Conservation (phyloP, 768 basidiomycete species). For the Auriculariales sp. region DNA sequence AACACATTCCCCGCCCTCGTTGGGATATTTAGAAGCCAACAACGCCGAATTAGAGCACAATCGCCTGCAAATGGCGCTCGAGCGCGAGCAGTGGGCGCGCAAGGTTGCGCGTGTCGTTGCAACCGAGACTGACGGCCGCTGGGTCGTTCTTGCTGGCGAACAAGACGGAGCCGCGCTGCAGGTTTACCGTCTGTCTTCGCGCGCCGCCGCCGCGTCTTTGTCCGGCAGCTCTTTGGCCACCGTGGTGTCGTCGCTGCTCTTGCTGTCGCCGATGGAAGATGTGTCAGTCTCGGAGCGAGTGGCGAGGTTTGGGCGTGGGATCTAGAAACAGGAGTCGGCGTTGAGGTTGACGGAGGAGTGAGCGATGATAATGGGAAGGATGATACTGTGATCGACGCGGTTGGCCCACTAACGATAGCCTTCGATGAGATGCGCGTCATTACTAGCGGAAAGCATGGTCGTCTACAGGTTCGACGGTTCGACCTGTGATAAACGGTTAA, state of each 20-base stretch:
- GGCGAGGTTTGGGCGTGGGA: conserved; percentile 82
- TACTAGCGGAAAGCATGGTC: neutral
- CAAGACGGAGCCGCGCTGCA: conserved; percentile 31
- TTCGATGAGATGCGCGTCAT: neutral
- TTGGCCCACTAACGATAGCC: neutral
- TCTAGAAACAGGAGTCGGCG: conserved; percentile 39
- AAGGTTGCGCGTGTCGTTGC: conserved; percentile 58
- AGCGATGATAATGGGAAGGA: conserved; percentile 1
- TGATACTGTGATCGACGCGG: neutral
- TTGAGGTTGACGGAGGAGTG: conserved; percentile 15
- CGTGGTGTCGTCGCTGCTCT: conserved; percentile 49
- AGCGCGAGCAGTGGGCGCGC: conserved; percentile 63
- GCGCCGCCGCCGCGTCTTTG: conserved; percentile 36
- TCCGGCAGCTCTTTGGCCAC: conserved; percentile 59
- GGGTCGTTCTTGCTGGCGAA: conserved; percentile 62
- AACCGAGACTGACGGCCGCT: conserved; percentile 74
- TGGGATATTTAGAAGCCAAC: neutral
- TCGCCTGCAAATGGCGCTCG: conserved; percentile 2
- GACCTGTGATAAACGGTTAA: neutral
- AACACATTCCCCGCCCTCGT: neutral
- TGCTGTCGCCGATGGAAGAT: conserved; percentile 67
- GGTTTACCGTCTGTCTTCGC: conserved; percentile 61
- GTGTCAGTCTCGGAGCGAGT: conserved; percentile 57
- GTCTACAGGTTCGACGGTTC: neutral
- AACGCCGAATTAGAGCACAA: neutral